Base-by-base conservation (phyloP, 75 land plant species). In the Sequoiadendron giganteum region DNA sequence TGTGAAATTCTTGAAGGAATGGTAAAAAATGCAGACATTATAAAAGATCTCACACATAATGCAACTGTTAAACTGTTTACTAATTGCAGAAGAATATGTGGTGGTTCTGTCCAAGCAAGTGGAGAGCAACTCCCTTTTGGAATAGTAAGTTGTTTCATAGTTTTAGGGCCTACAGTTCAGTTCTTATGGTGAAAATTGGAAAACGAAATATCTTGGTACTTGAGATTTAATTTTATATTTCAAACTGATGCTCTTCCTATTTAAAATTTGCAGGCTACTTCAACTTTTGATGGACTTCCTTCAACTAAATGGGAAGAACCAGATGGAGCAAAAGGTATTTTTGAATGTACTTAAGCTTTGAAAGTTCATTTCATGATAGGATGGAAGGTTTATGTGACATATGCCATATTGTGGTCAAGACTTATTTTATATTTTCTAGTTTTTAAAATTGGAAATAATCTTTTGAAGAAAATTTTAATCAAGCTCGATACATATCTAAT, bases 301-400 rank as follows among this genome's bases (percentile, higher is more conserved):
- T 73, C 88, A 14, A 92, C 95, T 42, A 98, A 98, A 91, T 98
- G 99, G 98, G 95, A 95, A 90, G 99, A 98, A 88, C 97, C 97
- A 56, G 92, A 95, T 89, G 99, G 99, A 68, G 97, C 95, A 52
- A 93, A 90, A 91, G 99, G 99, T 95, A 90, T 39, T 42, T 9
- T 3, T 36, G 83, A 54, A 36, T 88, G 83, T 54, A 48, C 68
- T 10, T 25, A 38, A 54, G 18, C 86, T 83, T 83, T 83, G 10
- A 19, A 13, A 42, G n/a, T n/a, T 83, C n/a, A n/a, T 47, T 43
- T 43, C 42, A 43, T 42, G n/a, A 83, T 42, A 43, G 30, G 47
- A 47, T 43, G 32, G 49, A 42, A 5, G 10, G 5, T 38, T 25
- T n/a, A 19, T 45, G 30, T 83, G 85, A 11, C n/a, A 47, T 47